Evolutionary conservation across 345 rosid genomes (phyloP), one percentile per base, ranked within the genome.

Genomic region (Geranium brycei): DNA sequence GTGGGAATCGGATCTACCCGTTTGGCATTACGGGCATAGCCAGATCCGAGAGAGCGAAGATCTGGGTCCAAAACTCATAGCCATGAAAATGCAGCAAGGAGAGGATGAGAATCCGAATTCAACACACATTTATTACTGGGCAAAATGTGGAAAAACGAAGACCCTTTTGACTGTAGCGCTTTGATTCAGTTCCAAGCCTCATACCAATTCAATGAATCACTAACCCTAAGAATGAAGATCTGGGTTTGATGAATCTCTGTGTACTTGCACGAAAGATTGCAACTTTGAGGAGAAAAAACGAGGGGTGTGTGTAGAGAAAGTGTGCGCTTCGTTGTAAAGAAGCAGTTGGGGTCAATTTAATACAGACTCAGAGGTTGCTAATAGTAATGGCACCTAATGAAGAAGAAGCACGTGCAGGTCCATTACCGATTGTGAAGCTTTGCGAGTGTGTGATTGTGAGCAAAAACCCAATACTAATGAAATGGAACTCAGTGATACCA

Each of bases 391-490:
- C 69, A 76, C 69, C 68, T 69, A 75, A 53, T 58, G 85, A 73
- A 68, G 82, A 59, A 59, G 68, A 75, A 77, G 75, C 88, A 77
- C 77, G 88, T 81, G 88, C 88, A 77, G 74, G 76, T 64, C 73
- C 76, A 68, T 65, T 68, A 35, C 41, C 41, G 10, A 23, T 71
- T 65, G 19, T 67, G 19, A 19, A 19, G 7, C 7, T 17, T 2
- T 23, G 28, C 28, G 28, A 23, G 28, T 17, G 13, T 12, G 8
- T 4, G 30, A 58, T 58, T 58, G 28, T 17, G 19, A 17, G 66
- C 5, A 64, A 57, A 57, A 64, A 8, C 59, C 11, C n/a, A 38
- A 64, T 56, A 15, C 59, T 1, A 58, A 18, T 31, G 28, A 23
- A 19, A 61, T 66, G 47, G 56, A 51, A 64, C 19, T 64, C 41